Evolutionary conservation across 129 eudicot genomes (phyloP), one percentile per base, ranked within the genome.

Genomic region (Logfia minima): DNA sequence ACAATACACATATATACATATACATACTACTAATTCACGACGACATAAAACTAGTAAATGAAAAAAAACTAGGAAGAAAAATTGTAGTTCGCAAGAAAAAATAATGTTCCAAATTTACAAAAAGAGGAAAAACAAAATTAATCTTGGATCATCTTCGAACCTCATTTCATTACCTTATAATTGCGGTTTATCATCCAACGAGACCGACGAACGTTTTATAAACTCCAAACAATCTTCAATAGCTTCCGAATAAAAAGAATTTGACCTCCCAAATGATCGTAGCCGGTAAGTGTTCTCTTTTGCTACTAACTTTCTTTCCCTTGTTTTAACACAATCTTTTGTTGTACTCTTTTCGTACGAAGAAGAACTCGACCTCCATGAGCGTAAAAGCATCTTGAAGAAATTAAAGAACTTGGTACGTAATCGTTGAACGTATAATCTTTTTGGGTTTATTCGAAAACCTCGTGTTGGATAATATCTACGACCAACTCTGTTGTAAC

Each of bases 181-280:
- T 68, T 58, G 69, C 24, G 84, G 80, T 67, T 82, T 77, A 31
- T 93, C 95, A 62, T 87, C 89, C 48, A 70, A 67, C 29, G 95
- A 88, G 59, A 88, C 83, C 4, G 97, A 93, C 6, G 90, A 79
- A 19, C 98, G 81, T 75, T 84, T 90, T 75, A 93, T 93, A 19
- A 93, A 93, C 86, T 93, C 98, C 92, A 93, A 85, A 61, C 98
- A 93, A 84, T 93, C 98, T 4, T 92, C 97, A 76, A 93, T 93
- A 55, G 98, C 98, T 86, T 93, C 98, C 0, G 97, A 85, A 64
- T 92, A 93, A 73, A 93, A 93, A 4, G 97, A 90, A 85, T 93
- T 93, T 6, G 98, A 88, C 26, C 92, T 80, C 16, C 86, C 90
- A 43, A 76, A 84, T 24, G 90, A 88, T 71, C 76, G 75, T 37